Evolutionary conservation across 129 eudicot species (phyloP), one percentile per base, ranked within the genome.

Genomic region (Centella asiatica): DNA sequence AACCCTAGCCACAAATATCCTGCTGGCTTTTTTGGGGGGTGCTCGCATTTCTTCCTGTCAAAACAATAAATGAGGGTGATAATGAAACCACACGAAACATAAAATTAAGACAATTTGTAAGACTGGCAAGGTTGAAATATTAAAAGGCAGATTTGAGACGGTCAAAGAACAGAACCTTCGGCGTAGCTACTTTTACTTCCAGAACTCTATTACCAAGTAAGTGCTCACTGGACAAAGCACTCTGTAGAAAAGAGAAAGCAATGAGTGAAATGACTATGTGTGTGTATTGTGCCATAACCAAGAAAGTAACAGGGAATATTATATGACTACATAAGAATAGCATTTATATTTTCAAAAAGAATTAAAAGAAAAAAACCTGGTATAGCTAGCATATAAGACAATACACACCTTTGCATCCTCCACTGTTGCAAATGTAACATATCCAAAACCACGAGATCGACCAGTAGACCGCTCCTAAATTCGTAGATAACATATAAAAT

Each of bases 391-490:
- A n/a, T 49, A 36, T 34, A 53, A 62, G 28, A 15, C 44, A 39
- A 17, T 12, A 33, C 22, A 60, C 74, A 81, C 99, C 96, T 93
- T 88, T n/a, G 99, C 96, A 83, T 87, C 99, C 69, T 93, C 99
- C 53, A 70, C 81, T 39, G 77, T 70, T 18, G 82, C 76, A 78
- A 93, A 93, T 9, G 99, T 93, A n/a, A 85, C 99, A 68, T 93
- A 93, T 56, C 99, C 99, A 77, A 93, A 93, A 56, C 99, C 99
- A 72, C 99, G 99, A 62, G 99, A 93, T 44, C 96, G 86, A 29
- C 99, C 99, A 73, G 95, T 82, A 44, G 86, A 65, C 36, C 99
- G 88, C 58, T 93, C 99, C 99, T 93, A 71, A 25, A 75, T 64
- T 62, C 10, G 72, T 11, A 64, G 33, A 57, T n/a, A 15, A 26